Evolutionary conservation across 495 filamentous ascomycete species (phyloP), one percentile per base, ranked within the genome.

Genomic region (Penicillium ochrochloron): DNA sequence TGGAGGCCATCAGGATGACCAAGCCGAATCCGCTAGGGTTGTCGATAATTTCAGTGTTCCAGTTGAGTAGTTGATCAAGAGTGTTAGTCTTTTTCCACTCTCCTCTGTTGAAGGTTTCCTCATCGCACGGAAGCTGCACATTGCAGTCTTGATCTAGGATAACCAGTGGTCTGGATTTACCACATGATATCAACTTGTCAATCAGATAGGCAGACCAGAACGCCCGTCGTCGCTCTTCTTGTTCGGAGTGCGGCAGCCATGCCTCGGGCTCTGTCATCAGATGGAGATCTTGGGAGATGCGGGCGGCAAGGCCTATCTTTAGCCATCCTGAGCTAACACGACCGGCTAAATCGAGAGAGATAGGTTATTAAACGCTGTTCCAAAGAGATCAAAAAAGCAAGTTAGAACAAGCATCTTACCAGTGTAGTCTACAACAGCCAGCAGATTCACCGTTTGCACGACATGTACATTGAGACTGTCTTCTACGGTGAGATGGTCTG

Each of bases 121-220:
- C 70, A 17, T 74, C 72, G 41, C 72, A 75, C 2, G 74, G 75
- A 12, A 76, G 63, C 46, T 74, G 74, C 17, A 75, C 55, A 14
- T 70, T 50, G 57, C 74, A 76, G 25, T 75, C 67, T 3, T 66
- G 66, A 58, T 78, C 73, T 0, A 64, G 42, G 23, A 78, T 68
- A 1, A 67, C 67, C 5, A 72, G 53, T 7, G 75, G 75, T 21
- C 74, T 58, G 1, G 59, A 68, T 35, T 66, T 65, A 5, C 73
- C 74, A 50, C 74, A 74, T 0, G 74, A 75, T 15, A 73, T 72
- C 17, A 78, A 42, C 35, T 71, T 72, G 31, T 78, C 74, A 8
- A 75, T 50, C 0, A 77, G 57, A 46, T 75, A 77, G 21, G 65
- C 60, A 0, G 75, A 76, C 73, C 75, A 77, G 44, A 77, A 77